These are phyloP conservation scores for Mycena polygramma DNA, from an alignment of 768 basidiomycete genomes.

Conservation along the genomic window DNA sequence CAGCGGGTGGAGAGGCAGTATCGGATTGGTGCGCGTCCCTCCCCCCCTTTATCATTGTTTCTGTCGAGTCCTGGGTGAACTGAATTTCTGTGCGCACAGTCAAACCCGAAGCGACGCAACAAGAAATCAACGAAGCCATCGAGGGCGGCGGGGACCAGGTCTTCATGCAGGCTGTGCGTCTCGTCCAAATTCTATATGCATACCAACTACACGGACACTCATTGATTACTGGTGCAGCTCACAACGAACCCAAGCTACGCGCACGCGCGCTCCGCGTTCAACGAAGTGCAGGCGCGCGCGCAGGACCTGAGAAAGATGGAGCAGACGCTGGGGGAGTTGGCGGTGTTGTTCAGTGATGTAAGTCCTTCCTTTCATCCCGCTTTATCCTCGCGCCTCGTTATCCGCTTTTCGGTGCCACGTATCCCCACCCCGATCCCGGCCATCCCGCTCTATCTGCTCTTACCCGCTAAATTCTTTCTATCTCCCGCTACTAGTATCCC, in stretches of 20 bases:
- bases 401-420: too few species aligned
- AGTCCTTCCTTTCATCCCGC: slow-evolving; percentile 33
- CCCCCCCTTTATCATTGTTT: background rate
- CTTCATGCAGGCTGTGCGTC: slow-evolving; percentile 79
- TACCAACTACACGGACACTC: background rate
- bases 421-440: too few species aligned
- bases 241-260: slow-evolving; percentile 85
- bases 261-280: slow-evolving; percentile 83
- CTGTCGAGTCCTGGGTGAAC: background rate
- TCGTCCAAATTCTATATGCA: background rate
- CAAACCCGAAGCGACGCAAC: slow-evolving; percentile 87
- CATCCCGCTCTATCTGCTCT: too few species aligned
- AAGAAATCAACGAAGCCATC: slow-evolving; percentile 80
- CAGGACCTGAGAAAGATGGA: slow-evolving; percentile 89
- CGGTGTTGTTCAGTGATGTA: slow-evolving; percentile 89
- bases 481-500: too few species aligned
- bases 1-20: slow-evolving; percentile 82
- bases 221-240: slow-evolving; percentile 62
- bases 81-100: slow-evolving; percentile 56
- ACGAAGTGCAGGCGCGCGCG: slow-evolving; percentile 91
- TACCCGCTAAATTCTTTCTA: too few species aligned
- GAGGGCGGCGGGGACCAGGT: slow-evolving; percentile 76
- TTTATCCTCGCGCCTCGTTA: background rate
- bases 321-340: slow-evolving; percentile 88
- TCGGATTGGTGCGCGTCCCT: slow-evolving; percentile 72